Evolutionary conservation across 495 filamentous ascomycete genomes (phyloP), one percentile per base, ranked within the genome.

Genomic region (Glonium stellatum): DNA sequence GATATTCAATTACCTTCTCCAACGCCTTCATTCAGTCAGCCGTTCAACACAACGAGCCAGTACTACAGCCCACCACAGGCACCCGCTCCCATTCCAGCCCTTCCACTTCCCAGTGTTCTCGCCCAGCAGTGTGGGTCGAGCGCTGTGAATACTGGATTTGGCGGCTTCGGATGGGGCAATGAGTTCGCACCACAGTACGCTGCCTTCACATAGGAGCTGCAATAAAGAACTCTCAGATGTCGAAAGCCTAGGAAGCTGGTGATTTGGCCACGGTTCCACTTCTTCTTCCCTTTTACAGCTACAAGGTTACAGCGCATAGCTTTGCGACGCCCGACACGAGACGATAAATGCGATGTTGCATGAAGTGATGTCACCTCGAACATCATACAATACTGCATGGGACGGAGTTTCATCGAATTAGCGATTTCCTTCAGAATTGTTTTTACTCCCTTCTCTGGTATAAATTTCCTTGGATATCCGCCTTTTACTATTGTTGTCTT

Each of bases 21-120:
- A 56, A 81, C 87, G 19, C 84, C 89, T 34, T 85, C 87, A 54
- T 93, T 83, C 78, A 92, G 84, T 70, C 86, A 89, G 70, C 87
- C 89, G 21, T 68, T 59, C 64, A 84, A 87, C 48, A 82, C 90
- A 25, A 80, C 86, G 19, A 82, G 76, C 1, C 74, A 88, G 66
- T 86, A 80, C 73, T 86, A 85, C 68, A 83, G 80, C 70, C 80
- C 82, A 62, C 80, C 89, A 41, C 82, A 86, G 57, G 64, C 71
- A 42, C 72, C 76, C 25, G 78, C 80, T 18, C 70, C 77, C 23
- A 72, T 95, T 63, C 84, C 90, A 35, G 75, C 83, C 13, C 84
- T 96, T 22, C 89, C 92, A 49, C 79, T 98, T 35, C 92, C 93
- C 19, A 97, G 93, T 76, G 87, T 90, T 83, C 80, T 97, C 52